Percentiles rank a stretch among this genome's conserved stretches.
Evolutionary conservation across 257 asterid genomes (phyloP).

Genomic region (Nicotiana benthamiana): DNA sequence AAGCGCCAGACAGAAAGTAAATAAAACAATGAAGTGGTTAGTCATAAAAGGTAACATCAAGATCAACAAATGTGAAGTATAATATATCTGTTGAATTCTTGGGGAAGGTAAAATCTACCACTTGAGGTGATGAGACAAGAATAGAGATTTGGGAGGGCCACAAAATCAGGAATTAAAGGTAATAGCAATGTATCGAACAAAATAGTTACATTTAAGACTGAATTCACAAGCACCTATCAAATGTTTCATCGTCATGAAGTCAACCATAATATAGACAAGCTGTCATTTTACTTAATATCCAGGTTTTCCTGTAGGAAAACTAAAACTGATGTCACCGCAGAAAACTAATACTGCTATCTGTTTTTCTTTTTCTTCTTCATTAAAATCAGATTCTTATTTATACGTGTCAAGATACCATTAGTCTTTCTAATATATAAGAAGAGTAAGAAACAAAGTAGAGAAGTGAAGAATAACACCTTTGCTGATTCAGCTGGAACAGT

Average conservation of each 20-base stretch:
- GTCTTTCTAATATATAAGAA: not conserved
- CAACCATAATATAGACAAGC: not conserved
- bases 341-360: not conserved
- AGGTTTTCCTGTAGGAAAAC: too few species aligned
- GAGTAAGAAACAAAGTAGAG: not conserved
- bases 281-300: not conserved
- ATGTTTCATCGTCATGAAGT: not conserved
- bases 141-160: not conserved
- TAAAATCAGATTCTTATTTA: not conserved
- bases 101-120: not conserved
- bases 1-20: not conserved
- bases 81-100: not conserved
- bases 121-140: not conserved
- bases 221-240: not conserved
- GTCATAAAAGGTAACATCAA: not conserved
- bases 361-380: not conserved
- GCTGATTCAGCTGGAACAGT: constrained; percentile 93
- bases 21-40: not conserved
- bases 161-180: not conserved
- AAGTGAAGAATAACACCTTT: constrained; percentile 29
- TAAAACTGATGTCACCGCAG: not conserved
- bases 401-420: not conserved
- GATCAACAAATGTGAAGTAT: not conserved
- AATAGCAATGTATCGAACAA: not conserved
- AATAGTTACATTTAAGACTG: not conserved